Base-by-base conservation (phyloP, 257 asterid species). In the Echium plantagineum region DNA sequence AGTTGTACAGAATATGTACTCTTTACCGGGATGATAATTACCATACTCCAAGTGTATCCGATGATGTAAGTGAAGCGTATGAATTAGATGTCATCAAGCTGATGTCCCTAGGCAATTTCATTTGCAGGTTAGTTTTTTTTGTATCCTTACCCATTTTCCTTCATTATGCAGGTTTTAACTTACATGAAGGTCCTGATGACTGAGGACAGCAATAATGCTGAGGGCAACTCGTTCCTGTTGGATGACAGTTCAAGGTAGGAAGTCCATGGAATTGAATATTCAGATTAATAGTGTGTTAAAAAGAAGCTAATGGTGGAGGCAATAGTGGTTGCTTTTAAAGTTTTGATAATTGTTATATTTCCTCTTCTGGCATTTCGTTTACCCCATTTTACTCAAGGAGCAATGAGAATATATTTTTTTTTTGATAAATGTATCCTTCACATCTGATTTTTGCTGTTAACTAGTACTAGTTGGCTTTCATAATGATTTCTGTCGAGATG, bases 161-260 rank as follows among this genome's bases (percentile, higher is more conserved):
- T 55, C n/a, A 32, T 49, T 46, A 16, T 73, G 56, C 80, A 93
- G 98, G 98, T 93, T 58, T 84, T 86, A 75, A 73, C 95, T 68
- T 89, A 89, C 78, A 93, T 93, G 98, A 88, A 86, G 73, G 90
- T 89, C 69, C 74, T 93, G 58, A 93, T 89, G 98, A 89, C 97
- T 3, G 98, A 89, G 78, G 98, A 89, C 71, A 84, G 89, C 10
- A 88, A 83, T 77, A 77, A 78, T 74, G 89, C 96, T 5, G 84
- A 69, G 72, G 80, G 89, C 82, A 93, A 62, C 80, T 84, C 97
- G 31, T 93, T 89, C 67, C 75, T 93, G 57, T 77, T 93, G 96
- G 98, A 93, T 69, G 98, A 93, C 73, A 79, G 83, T 80, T 84
- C 96, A 71, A 81, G 97, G 98, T 84, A 71, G 66, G n/a, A 31